Evolutionary conservation across 108 stramenopile species (phyloP), one percentile per base, ranked within the genome.

Genomic region (Chaetoceros tenuissimus): DNA sequence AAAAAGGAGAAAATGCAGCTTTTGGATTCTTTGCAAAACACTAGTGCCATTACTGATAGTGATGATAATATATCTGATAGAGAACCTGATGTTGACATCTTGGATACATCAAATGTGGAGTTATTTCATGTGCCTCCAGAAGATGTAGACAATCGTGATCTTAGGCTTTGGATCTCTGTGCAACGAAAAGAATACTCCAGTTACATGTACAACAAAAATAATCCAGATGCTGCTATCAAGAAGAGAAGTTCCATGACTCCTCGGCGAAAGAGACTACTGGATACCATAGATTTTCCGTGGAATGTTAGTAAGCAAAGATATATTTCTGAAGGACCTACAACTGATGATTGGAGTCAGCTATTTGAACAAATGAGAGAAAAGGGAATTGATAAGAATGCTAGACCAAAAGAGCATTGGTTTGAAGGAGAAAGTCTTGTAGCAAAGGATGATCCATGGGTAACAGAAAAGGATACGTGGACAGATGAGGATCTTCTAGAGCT

Each of bases 401-500:
- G 55, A 46, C 62, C 68, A 23, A 80, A 75, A 46, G 55, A 62
- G 52, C 71, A 80, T 48, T 75, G 79, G 74, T 75, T 80, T 62
- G 74, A 74, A 21, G 73, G 73, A 1, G 52, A 57, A 5, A 40
- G 34, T 40, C 34, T 40, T 40, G 5, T 40, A 40, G 5, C 34
- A 40, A 40, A 13, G 13, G 59, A 74, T 51, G 69, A 31, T 10
- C 55, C 57, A 26, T 45, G 30, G 25, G 31, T 50, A 7, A 64
- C 68, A 34, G 60, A 74, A 49, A 75, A 80, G 54, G 57, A 56
- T 55, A 50, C 52, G 8, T 80, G 64, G 56, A 75, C 71, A 25
- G 79, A 80, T 24, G 59, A 80, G 26, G 79, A 80, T 31, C 51
- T 80, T 31, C n/a, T 80, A 46, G 71, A 62, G 23, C 52, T 80